Evolutionary conservation across 106 monocot genomes (phyloP), one percentile per base, ranked within the genome.

Genomic region (Dactylorhiza incarnata): DNA sequence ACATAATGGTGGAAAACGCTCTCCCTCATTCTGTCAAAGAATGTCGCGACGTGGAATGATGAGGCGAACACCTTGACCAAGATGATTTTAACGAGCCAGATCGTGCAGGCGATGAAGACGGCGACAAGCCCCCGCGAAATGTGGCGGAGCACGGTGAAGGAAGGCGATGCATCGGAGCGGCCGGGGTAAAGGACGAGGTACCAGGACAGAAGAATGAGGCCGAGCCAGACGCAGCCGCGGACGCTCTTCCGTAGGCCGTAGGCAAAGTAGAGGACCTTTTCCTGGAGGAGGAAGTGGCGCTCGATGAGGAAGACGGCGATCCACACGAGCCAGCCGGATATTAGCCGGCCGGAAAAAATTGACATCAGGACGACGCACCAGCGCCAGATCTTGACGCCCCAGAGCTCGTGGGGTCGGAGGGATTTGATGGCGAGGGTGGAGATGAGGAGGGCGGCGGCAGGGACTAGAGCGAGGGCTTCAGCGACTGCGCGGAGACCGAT

Each of bases 271-370:
- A 78, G 78, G 5, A 78, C 69, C 55, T 71, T 78, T 44, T 78
- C 54, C 55, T 55, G 68, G 3, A 78, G 37, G 2, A 51, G 71
- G 26, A 70, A 78, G 54, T 54, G 68, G 46, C 24, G 50, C 45
- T 70, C 69, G 66, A 86, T 72, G 63, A 84, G 23, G 78, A 88
- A 91, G 17, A 88, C 86, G 58, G 47, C 52, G 24, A 84, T 37
- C 45, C 74, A 17, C 9, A 91, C 71, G n/a, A 83, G 29, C 84
- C 88, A 91, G 10, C 85, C 78, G 71, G 86, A 81, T 45, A 91
- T 76, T 4, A 91, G 74, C 23, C 81, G 87, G 68, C 88, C 88
- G 70, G 88, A 84, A 78, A 84, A 76, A 37, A 82, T 51, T 24
- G 82, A 88, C 12, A 84, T 68, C 11, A 84, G 59, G 55, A 91